Base-by-base conservation (phyloP, 257 asterid genomes). In the Rhazya stricta region DNA sequence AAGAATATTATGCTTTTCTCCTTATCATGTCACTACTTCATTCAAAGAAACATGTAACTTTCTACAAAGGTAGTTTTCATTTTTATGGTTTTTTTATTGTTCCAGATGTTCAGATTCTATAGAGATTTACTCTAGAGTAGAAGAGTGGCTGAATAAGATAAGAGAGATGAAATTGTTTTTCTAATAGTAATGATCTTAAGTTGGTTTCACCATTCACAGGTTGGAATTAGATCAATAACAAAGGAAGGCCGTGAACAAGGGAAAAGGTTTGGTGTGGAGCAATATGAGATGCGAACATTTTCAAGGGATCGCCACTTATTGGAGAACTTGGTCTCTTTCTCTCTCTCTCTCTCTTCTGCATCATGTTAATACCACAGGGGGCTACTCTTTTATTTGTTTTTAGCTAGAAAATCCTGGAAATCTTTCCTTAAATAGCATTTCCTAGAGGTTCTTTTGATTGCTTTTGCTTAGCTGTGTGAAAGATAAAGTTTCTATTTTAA, bases 231-330 rank as follows among this genome's bases (percentile, higher is more conserved):
- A 87, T 95, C 98, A 54, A 95, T 95, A 74, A 91, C 79, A 7
- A 84, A 86, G 79, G 99, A 95, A 91, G 99, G 99, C 11, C 90
- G 98, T 41, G 98, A 95, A 69, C 99, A 95, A 83, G 99, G 96
- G 79, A 92, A 95, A 83, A 90, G 88, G 74, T 95, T 92, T 72
- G 99, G 98, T 10, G 98, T 92, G 56, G 99, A 95, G 93, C 99
- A 92, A 84, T 92, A 85, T 73, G 99, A 95, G 88, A 95, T 95
- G 99, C 83, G 91, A 25, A 92, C 98, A 36, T 95, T 89, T 86
- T 92, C 96, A 23, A 88, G 81, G 83, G 96, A 95, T 81, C 86
- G 90, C 36, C 80, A 91, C 21, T 72, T 84, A 56, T 78, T 95
- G 74, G 97, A 92, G 86, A 95, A 92, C 79, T 88, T 95, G 94